Percentiles rank a stretch among this genome's conserved stretches.
Conservation (phyloP, 345 rosid species). For the Trapa bicornis region DNA sequence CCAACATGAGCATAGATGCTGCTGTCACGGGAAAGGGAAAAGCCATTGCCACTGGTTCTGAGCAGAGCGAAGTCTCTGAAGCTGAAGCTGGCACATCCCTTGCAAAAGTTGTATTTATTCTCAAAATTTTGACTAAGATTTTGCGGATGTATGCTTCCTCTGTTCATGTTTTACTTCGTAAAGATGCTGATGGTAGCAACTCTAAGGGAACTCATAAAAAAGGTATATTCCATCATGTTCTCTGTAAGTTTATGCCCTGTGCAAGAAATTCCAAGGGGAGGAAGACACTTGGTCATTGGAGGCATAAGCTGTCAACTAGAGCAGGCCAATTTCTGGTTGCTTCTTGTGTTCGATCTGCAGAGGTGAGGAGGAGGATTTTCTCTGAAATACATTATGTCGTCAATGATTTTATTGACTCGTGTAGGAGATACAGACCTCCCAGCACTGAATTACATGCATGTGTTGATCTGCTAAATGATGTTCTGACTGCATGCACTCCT, state of each 20-base stretch:
- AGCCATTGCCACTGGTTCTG: conserved; percentile 53
- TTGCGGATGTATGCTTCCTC: conserved; percentile 75
- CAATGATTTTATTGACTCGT: conserved; percentile 53
- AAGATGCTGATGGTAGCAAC: conserved; percentile 60
- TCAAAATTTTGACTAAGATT: conserved; percentile 88
- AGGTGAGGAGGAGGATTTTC: conserved; percentile 78
- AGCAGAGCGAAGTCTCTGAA: conserved; percentile 33
- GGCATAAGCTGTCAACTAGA: conserved; percentile 65
- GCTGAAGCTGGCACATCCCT: conserved; percentile 63
- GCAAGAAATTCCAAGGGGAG: conserved; percentile 49
- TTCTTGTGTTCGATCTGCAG: conserved; percentile 77
- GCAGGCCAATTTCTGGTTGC: conserved; percentile 84
- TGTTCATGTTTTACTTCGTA: conserved; percentile 66
- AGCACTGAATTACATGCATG: conserved; percentile 49
- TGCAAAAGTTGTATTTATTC: conserved; percentile 74
- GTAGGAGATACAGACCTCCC: conserved; percentile 44
- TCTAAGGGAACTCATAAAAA: conserved; percentile 43
- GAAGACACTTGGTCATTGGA: conserved; percentile 80
- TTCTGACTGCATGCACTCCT: conserved; percentile 68
- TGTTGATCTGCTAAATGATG: conserved; percentile 78
- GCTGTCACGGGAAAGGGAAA: conserved; percentile 76
- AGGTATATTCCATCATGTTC: conserved; percentile 70
- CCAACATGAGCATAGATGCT: conserved; percentile 90
- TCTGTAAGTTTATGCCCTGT: conserved; percentile 61
- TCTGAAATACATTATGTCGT: conserved; percentile 56